Conservation (phyloP, 306 rosid species). For the Lupinus albus region DNA sequence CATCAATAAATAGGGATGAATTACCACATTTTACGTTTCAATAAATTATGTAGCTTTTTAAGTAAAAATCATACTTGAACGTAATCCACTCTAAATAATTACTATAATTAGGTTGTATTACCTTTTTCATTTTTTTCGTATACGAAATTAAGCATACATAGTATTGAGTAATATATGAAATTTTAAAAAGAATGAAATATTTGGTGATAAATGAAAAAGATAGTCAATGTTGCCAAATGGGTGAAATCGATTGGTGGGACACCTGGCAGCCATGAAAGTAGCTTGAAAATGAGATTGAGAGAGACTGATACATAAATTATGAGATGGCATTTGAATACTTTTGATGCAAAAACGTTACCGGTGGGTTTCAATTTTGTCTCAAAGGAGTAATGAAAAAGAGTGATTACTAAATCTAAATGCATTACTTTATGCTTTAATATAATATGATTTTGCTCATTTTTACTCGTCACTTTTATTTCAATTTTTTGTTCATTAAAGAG, state of each 20-base stretch:
- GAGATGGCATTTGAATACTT: constrained; percentile 12
- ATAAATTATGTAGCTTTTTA: constrained; percentile 1
- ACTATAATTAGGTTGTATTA: not conserved
- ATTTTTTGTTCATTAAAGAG: not conserved
- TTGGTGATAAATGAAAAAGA: constrained; percentile 39
- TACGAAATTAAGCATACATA: constrained; percentile 2
- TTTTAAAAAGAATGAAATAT: not conserved
- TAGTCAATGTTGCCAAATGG: constrained; percentile 38
- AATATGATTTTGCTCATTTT: not conserved
- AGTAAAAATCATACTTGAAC: constrained; percentile 33
- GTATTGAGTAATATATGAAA: no score
- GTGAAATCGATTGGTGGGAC: constrained; percentile 40
- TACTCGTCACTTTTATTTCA: not conserved
- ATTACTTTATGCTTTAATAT: not conserved
- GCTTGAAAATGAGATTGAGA: constrained; percentile 43
- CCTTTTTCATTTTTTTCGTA: constrained; percentile 19
- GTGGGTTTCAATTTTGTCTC: constrained; percentile 18
- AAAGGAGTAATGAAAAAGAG: constrained; percentile 5
- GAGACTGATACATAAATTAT: constrained; percentile 24
- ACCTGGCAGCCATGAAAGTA: constrained; percentile 37
- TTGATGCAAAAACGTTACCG: not conserved
- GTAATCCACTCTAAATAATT: constrained; percentile 8
- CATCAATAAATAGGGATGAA: not conserved
- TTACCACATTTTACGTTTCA: constrained; percentile 13
- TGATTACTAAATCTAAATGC: no score